Conservation (phyloP, 257 asterid genomes). For the Plantago major region DNA sequence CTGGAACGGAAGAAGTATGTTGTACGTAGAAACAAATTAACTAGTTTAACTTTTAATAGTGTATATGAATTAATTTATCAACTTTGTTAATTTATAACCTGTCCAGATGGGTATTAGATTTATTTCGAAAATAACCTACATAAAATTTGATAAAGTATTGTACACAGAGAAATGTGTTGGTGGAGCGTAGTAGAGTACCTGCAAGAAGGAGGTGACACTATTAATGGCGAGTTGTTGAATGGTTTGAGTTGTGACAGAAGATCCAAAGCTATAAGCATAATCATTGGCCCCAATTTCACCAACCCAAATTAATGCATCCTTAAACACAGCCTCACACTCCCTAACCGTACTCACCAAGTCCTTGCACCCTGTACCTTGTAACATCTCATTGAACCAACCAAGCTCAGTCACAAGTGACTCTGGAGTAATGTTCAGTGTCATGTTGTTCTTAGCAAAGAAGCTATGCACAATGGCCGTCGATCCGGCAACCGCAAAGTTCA, state of each 20-base stretch:
- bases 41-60: too few relatives aligned
- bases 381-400: conserved; percentile 32
- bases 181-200: too few relatives aligned
- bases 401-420: conserved; percentile 46
- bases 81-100: too few relatives aligned
- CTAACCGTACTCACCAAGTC: conserved; percentile 14
- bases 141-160: too few relatives aligned
- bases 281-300: conserved; percentile 68
- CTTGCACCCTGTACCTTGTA: conserved; percentile 31
- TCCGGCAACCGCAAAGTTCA: conserved; percentile 79
- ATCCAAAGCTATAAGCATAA: conserved; percentile 61
- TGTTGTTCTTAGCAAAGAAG: conserved; percentile 40
- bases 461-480: conserved; percentile 46
- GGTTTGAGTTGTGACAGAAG: conserved; percentile 37
- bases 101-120: too few relatives aligned
- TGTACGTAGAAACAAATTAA: too few relatives aligned
- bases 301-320: conserved; percentile 48
- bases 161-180: too few relatives aligned
- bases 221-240: conserved; percentile 57
- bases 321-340: conserved; percentile 26
- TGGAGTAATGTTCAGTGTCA: conserved; percentile 38
- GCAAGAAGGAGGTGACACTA: conserved; percentile 42
- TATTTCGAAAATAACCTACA: too few relatives aligned
- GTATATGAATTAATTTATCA: too few relatives aligned
- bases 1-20: too few relatives aligned